phyloP scores from a whole-genome alignment of 805 yeast genomes.

The Zygosaccharomyces rouxii region DNA sequence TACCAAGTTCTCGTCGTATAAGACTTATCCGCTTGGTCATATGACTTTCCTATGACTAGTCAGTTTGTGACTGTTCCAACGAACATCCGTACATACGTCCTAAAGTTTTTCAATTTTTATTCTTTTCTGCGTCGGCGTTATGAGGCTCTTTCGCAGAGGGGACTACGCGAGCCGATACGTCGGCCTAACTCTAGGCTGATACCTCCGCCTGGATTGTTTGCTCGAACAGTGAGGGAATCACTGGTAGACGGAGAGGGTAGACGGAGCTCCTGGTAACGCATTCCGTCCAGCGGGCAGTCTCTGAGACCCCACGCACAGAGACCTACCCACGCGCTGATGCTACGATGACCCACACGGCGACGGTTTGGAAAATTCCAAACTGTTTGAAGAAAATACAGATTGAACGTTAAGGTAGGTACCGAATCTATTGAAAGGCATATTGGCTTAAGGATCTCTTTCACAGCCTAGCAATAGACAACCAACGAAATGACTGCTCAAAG shows the following conservation, averaged over 20 bases:
- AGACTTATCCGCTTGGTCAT: too few relatives aligned
- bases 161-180: neutral
- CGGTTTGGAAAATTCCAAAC: conserved; percentile 4
- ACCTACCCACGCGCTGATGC: conserved; percentile 3
- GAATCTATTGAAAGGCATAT: neutral
- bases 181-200: neutral
- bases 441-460: conserved; percentile 6
- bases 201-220: neutral
- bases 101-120: neutral
- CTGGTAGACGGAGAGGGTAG: neutral
- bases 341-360: conserved; percentile 3
- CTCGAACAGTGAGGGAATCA: neutral
- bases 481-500: conserved; percentile 37
- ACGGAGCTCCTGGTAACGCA: neutral
- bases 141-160: neutral
- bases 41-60: too few relatives aligned
- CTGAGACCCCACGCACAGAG: neutral
- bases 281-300: neutral
- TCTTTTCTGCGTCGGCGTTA: neutral
- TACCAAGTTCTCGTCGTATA: too few relatives aligned
- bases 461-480: conserved; percentile 19
- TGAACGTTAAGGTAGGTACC: neutral
- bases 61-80: neutral
- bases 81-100: neutral
- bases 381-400: conserved; percentile 4